Conservation (phyloP, 345 rosid genomes). For the Syzygium grande region DNA sequence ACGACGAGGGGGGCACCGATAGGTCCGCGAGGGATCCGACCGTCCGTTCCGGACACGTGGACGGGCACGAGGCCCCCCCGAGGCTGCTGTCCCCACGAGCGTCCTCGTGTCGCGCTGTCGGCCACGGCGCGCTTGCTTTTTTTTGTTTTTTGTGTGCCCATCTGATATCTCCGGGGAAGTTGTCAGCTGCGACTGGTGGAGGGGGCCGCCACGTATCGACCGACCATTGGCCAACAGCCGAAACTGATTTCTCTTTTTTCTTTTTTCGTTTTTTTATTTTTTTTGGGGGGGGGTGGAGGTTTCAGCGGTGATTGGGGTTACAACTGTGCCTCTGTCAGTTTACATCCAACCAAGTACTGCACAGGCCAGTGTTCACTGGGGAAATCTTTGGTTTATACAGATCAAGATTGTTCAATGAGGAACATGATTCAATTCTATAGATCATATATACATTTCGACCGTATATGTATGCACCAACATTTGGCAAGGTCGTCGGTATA, state of each 20-base stretch:
- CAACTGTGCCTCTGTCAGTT: background rate
- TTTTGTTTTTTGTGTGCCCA: constrained; percentile 4
- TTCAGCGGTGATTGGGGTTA: background rate
- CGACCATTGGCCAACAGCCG: constrained; percentile 7
- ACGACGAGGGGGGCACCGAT: background rate
- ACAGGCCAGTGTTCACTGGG: background rate
- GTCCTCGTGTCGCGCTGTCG: constrained; percentile 64
- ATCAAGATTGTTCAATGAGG: background rate
- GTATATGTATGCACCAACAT: too few species aligned
- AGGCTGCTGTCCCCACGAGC: constrained; percentile 50
- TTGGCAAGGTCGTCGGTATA: too few species aligned
- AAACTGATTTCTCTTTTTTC: too few species aligned
- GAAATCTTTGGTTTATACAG: background rate
- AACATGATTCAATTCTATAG: background rate
- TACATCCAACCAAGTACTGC: background rate
- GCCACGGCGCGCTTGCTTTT: constrained; percentile 35
- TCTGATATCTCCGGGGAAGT: background rate
- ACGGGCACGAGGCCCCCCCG: constrained; percentile 3
- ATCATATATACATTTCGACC: too few species aligned
- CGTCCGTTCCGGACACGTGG: constrained; percentile 39
- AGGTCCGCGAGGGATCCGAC: constrained; percentile 8
- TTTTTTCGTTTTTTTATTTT: background rate
- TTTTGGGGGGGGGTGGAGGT: too few species aligned
- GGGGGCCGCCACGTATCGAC: constrained; percentile 24
- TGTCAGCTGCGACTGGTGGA: constrained; percentile 25